Conservation (phyloP, 148 eudicot genomes). For the Spergularia marina region DNA sequence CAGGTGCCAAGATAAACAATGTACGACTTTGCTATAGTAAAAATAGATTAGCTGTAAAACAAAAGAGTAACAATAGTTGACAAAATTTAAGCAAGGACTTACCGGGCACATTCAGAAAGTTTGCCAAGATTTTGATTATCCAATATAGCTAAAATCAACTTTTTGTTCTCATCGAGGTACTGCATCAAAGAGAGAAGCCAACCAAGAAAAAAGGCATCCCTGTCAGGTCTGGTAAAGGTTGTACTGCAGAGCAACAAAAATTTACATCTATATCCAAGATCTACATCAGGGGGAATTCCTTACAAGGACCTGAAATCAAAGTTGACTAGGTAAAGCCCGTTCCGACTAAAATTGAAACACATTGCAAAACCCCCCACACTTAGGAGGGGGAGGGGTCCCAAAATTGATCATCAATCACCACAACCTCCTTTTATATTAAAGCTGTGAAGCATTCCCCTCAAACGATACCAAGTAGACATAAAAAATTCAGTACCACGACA, state of each 20-base stretch:
- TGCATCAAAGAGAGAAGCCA: conserved; percentile 32
- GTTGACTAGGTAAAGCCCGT: too few relatives aligned
- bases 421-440: too few relatives aligned
- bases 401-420: too few relatives aligned
- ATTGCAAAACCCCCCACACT: too few relatives aligned
- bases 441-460: too few relatives aligned
- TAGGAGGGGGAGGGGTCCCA: too few relatives aligned
- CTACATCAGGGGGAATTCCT: too few relatives aligned
- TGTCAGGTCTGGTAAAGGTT: not conserved
- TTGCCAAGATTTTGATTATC: conserved; percentile 97
- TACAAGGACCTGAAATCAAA: too few relatives aligned
- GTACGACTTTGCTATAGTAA: not conserved
- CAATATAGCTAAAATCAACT: conserved; percentile 86
- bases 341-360: too few relatives aligned
- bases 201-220: not conserved
- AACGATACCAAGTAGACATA: too few relatives aligned
- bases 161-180: conserved; percentile 98
- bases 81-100: conserved; percentile 35
- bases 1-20: not conserved
- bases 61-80: not conserved
- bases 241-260: not conserved
- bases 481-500: too few relatives aligned
- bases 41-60: not conserved
- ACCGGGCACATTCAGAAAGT: conserved; percentile 97
- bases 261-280: not conserved